phyloP scores from a whole-genome alignment of 1,284 basidiomycete species.

The Flammula alnicola region DNA sequence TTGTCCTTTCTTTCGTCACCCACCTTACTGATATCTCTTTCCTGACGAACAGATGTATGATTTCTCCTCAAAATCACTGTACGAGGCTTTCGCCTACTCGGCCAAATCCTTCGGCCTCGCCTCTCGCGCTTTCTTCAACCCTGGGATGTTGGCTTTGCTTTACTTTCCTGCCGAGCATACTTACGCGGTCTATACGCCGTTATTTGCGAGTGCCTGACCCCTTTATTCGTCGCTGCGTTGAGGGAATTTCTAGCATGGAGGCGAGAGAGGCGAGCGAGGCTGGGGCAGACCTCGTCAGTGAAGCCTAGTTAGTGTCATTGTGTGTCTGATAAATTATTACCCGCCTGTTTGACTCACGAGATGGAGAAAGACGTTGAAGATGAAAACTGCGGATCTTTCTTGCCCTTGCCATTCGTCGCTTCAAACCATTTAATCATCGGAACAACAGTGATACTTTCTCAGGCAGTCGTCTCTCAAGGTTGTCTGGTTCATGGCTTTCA shows the following conservation, averaged over 20 bases:
- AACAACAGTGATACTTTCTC: no score
- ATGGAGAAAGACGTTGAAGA: no score
- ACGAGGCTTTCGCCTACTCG: conserved; percentile 61
- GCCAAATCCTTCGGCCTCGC: conserved; percentile 72
- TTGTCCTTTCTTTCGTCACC: conserved; percentile 4
- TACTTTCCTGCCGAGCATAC: conserved; percentile 98
- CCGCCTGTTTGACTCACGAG: no score
- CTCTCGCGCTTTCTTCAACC: conserved; percentile 95
- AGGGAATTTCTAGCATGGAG: conserved; percentile 71
- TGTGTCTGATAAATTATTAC: no score
- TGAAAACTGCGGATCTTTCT: no score
- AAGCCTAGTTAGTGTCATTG: no score
- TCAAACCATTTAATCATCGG: no score
- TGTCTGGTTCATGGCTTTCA: no score
- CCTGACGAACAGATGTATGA: conserved; percentile 55
- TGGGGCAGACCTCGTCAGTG: no score
- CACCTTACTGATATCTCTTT: conserved; percentile 3
- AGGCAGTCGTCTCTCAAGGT: no score
- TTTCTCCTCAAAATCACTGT: conserved; percentile 45
- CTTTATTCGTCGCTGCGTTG: conserved; percentile 75
- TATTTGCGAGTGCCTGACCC: conserved; percentile 91
- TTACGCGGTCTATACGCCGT: conserved; percentile 91
- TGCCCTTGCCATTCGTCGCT: no score
- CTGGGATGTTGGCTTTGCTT: conserved; percentile 91
- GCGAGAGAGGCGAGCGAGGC: conserved; percentile 30